Evolutionary conservation across 2,329 filamentous ascomycete species (phyloP).

Genomic region (Xylariaceae sp.): DNA sequence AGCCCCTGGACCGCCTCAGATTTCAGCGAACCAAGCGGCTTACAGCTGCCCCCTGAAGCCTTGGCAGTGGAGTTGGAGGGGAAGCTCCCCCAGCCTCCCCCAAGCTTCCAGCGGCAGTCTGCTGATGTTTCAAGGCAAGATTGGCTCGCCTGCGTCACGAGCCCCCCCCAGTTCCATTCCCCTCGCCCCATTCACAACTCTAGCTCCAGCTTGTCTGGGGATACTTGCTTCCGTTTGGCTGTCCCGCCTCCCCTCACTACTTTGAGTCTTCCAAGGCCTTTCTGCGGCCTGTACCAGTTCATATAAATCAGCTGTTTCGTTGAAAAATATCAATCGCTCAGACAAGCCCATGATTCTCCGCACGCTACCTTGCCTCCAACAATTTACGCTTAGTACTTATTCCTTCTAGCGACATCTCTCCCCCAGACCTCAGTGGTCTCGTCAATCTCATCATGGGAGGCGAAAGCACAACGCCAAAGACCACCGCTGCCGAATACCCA

Average conservation of each 20-base stretch:
- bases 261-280: slow-evolving; percentile 1
- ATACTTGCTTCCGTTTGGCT: background rate
- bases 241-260: background rate
- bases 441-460: slow-evolving; percentile 55
- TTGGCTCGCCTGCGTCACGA: background rate
- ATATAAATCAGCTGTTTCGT: slow-evolving; percentile 2
- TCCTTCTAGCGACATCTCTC: slow-evolving; percentile 18
- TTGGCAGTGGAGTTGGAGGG: slow-evolving; percentile 18
- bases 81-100: no score
- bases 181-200: background rate
- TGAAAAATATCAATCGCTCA: background rate
- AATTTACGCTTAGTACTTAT: slow-evolving; percentile 17
- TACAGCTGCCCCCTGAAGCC: slow-evolving; percentile 2
- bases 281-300: background rate
- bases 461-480: slow-evolving; percentile 50
- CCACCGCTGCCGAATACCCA: slow-evolving; percentile 57
- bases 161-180: background rate
- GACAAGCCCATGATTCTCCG: background rate
- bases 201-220: background rate
- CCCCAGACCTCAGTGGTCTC: slow-evolving; percentile 14
- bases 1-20: slow-evolving; percentile 17
- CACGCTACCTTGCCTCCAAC: background rate
- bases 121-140: background rate
- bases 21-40: slow-evolving; percentile 15
- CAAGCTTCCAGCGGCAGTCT: background rate